Base-by-base conservation (phyloP, 164 flowering plant genomes). In the Vitis labrusca region DNA sequence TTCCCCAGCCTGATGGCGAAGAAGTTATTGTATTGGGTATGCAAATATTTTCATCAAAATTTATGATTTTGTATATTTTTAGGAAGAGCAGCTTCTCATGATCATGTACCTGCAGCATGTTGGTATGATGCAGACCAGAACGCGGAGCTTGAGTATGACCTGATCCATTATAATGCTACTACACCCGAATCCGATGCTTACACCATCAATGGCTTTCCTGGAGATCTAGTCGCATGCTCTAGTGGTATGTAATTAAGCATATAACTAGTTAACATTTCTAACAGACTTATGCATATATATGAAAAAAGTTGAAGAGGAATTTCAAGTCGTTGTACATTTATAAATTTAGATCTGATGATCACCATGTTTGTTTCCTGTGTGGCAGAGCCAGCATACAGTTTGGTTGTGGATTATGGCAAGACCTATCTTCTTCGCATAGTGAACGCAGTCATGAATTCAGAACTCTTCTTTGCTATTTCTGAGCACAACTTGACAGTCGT, bases 181-280 rank as follows among this genome's bases (percentile, higher is more conserved):
- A 70, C 81, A 14, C 68, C 29, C 29, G 1, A 27, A 0, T 78
- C 84, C 23, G 76, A 78, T 66, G 79, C 82, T 37, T 68, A 49
- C 50, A 68, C 78, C 12, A 76, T 78, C 10, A 81, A 81, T 59
- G 82, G 84, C 9, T 78, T 71, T 49, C 84, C 81, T 0, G 84
- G 81, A 48, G 79, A 75, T 65, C 27, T 30, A 75, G 4, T 73
- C 66, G 17, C 49, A 48, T 81, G 84, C 63, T 76, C 81, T 1
- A 73, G 59, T 49, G 64, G 77, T 74, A 73, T 19, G 27, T 23
- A 1, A 23, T 23, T 23, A 23, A 23, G 27, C 27, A 1, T 23
- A 23, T 23, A 30, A 10, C 27, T 23, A 23, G 27, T 23, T 23
- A 23, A 23, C 27, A 23, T 23, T 23, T 23, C 27, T 23, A 23